Percentiles rank a stretch among this genome's conserved stretches.
Evolutionary conservation across 352 stramenopile genomes (phyloP).

Genomic region (Pythium dissotocum): DNA sequence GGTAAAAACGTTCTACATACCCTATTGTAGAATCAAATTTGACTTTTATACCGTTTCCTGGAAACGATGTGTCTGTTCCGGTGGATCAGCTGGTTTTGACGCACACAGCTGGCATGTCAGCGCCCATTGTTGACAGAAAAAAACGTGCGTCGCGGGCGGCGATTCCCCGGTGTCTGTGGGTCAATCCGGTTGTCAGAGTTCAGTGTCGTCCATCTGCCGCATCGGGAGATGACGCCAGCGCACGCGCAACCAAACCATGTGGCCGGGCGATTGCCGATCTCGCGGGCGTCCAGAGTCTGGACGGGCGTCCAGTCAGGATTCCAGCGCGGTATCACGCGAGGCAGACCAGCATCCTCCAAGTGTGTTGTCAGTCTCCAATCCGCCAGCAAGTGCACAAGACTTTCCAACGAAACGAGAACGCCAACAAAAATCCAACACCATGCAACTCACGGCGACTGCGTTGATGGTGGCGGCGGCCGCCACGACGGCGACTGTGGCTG

Average conservation of each 20-base stretch:
- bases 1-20: no score
- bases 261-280: not conserved
- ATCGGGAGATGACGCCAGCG: not conserved
- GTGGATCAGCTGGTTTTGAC: not conserved
- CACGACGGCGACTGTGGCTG: not conserved
- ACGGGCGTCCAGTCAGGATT: not conserved
- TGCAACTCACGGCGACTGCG: not conserved
- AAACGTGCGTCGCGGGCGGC: not conserved
- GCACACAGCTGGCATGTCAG: not conserved
- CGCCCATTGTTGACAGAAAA: not conserved
- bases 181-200: not conserved
- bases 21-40: not conserved
- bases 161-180: no score
- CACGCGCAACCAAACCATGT: not conserved
- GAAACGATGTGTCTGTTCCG: not conserved
- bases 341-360: no score
- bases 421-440: not conserved
- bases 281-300: not conserved
- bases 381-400: not conserved
- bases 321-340: not conserved
- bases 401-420: not conserved
- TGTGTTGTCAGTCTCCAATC: not conserved
- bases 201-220: not conserved
- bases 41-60: no score
- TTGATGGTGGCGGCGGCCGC: not conserved